Base-by-base conservation (phyloP, 495 filamentous ascomycete species). In the Trichoderma parareesei region DNA sequence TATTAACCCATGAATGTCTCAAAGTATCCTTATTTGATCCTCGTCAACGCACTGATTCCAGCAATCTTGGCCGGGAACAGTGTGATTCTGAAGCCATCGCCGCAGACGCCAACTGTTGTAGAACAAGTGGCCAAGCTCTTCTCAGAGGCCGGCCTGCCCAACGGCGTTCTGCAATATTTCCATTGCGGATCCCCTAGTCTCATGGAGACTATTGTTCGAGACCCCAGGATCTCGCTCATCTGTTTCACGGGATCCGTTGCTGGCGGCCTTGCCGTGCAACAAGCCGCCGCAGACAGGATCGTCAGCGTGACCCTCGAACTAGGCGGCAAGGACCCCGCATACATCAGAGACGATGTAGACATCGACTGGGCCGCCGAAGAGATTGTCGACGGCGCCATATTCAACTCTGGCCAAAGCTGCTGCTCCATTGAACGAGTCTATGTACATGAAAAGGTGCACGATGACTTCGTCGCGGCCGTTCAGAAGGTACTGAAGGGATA, bases 391-490 rank as follows among this genome's bases (percentile, higher is more conserved):
- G 92, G 93, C 4, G 91, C 93, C 4, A 79, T 98, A 46, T 98
- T 97, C 81, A 98, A 97, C 76, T 95, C 91, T 40, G 94, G 94
- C 27, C 94, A 98, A 75, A 96, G 92, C 70, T 98, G 94, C 79
- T 98, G 94, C 76, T 87, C 89, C 6, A 83, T 98, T 61, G 94
- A 97, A 78, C 83, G 94, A 37, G 86, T 98, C 7, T 98, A 98
- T 68, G 94, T 97, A 2, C 87, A 93, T 67, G 90, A 90, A 63
- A 86, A 82, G 63, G 83, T 98, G 64, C 86, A 96, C 71, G 90
- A 93, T 64, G 70, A 83, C 11, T 95, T 97, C 68, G 77, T 96
- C n/a, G 77, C 82, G 43, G 88, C 89, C 20, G 78, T 89, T 8
- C 89, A 93, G 72, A 85, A 87, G 48, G 90, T 96, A n/a, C 79